Conservation (phyloP, 305 asterid genomes). For the Solanum hybrid region DNA sequence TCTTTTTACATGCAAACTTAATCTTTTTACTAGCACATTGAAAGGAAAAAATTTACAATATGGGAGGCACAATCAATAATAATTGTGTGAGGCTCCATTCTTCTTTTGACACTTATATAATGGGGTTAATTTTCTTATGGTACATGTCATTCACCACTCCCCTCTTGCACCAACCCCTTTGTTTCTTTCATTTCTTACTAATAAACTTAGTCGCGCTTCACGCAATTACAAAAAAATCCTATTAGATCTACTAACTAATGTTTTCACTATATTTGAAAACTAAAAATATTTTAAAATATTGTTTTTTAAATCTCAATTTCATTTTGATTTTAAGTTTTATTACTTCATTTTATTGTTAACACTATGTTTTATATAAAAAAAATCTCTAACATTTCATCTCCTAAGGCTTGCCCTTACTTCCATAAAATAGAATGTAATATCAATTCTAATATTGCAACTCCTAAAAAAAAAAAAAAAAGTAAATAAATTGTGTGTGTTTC, state of each 20-base stretch:
- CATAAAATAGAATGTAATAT: neutral
- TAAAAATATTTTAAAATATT: too few species aligned
- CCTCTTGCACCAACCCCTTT: neutral
- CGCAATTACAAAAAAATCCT: too few species aligned
- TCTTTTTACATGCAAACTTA: neutral
- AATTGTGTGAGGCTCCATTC: neutral
- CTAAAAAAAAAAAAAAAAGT: neutral
- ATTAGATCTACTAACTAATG: too few species aligned
- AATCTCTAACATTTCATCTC: neutral
- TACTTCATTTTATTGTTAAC: neutral
- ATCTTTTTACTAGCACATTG: neutral
- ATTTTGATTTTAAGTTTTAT: too few species aligned
- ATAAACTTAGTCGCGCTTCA: too few species aligned
- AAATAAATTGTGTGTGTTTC: neutral
- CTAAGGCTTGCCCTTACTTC: neutral
- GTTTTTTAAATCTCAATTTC: too few species aligned
- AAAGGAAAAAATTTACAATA: neutral
- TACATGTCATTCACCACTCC: neutral
- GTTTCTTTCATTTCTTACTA: too few species aligned
- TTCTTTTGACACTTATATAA: neutral
- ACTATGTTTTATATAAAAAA: neutral
- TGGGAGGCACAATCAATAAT: neutral
- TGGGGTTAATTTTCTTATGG: neutral
- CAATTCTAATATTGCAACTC: neutral
- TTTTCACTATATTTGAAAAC: too few species aligned